Base-by-base conservation (phyloP, 306 rosid genomes). In the Sechiopsis laciniata region DNA sequence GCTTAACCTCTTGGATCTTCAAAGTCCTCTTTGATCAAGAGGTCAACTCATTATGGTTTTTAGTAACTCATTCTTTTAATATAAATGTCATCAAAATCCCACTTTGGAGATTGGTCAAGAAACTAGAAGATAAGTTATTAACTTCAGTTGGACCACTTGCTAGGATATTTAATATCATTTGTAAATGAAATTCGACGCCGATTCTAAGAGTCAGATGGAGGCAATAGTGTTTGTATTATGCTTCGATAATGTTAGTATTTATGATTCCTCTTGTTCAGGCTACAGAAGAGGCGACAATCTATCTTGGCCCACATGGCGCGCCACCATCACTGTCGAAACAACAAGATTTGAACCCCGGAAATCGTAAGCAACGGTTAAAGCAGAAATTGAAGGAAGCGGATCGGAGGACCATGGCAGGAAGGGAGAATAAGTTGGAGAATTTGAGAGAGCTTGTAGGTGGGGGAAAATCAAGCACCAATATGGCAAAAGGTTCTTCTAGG, bases 351-450 rank as follows among this genome's bases (percentile, higher is more conserved):
- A 84, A 79, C 75, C 59, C 88, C 16, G 17, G 85, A 7, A 88
- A 81, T 76, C 84, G 95, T 22, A 95, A 91, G 83, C 97, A 91
- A 79, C 80, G 83, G 75, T 79, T 91, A 68, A 91, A 87, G 84
- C 97, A 88, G 83, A 95, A 89, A 77, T 77, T 95, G 84, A 91
- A 89, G 82, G 99, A 91, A 81, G 99, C 99, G 10, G 99, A 95
- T 74, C 75, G 70, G 81, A 91, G 83, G 80, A 83, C 7, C 16
- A 88, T 90, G 37, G 66, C 80, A 0, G 96, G 90, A 29, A 83
- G 99, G 79, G 99, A 95, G 79, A 95, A 95, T 76, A 95, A 95
- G 81, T 55, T 95, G 74, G 96, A 89, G 82, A 85, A 82, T 84
- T 73, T 95, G 74, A 82, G 83, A 78, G 99, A 95, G 84, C 99